These are phyloP conservation scores for Blastomyces percursus DNA, from an alignment of 2,329 filamentous ascomycete genomes.

Conservation along the genomic window DNA sequence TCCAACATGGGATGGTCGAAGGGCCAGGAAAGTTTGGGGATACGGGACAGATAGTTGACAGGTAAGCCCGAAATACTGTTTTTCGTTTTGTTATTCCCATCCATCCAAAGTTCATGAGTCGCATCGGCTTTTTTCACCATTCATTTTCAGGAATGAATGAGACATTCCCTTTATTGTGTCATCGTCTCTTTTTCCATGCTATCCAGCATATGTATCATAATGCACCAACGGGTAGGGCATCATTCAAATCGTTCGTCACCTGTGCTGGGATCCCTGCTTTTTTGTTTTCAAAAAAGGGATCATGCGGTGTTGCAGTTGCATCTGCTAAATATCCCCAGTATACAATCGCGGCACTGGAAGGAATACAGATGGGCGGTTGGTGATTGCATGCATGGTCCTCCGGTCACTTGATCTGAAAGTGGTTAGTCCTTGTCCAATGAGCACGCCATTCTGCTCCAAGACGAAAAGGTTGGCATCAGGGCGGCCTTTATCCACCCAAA, in stretches of 20 bases:
- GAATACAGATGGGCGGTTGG: slow-evolving; percentile 17
- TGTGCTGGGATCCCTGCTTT: not conserved
- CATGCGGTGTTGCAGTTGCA: slow-evolving; percentile 8
- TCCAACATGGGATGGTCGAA: slow-evolving; percentile 60
- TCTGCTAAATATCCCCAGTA: slow-evolving; percentile 8
- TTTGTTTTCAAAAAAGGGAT: not conserved
- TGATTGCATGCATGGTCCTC: slow-evolving; percentile 44
- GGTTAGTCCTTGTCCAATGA: slow-evolving; percentile 21
- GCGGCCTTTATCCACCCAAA: not conserved
- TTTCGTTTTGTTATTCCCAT: slow-evolving; percentile 10
- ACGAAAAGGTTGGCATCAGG: not conserved
- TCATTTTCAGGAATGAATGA: not conserved
- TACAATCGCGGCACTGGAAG: slow-evolving; percentile 19
- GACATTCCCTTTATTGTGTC: slow-evolving; percentile 5
- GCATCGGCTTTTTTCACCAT: slow-evolving; percentile 15
- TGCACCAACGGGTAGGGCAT: slow-evolving; percentile 2
- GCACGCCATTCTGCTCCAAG: not conserved
- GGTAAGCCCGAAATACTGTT: slow-evolving; percentile 53
- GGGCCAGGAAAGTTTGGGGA: slow-evolving; percentile 66
- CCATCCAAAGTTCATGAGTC: not conserved
- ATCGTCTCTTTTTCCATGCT: not conserved
- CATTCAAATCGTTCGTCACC: not conserved
- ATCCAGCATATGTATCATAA: not conserved
- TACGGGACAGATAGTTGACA: slow-evolving; percentile 71
- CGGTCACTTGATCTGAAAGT: slow-evolving; percentile 49